Base-by-base conservation (phyloP, 169 alveolate species). In the Theileria orientalis region DNA sequence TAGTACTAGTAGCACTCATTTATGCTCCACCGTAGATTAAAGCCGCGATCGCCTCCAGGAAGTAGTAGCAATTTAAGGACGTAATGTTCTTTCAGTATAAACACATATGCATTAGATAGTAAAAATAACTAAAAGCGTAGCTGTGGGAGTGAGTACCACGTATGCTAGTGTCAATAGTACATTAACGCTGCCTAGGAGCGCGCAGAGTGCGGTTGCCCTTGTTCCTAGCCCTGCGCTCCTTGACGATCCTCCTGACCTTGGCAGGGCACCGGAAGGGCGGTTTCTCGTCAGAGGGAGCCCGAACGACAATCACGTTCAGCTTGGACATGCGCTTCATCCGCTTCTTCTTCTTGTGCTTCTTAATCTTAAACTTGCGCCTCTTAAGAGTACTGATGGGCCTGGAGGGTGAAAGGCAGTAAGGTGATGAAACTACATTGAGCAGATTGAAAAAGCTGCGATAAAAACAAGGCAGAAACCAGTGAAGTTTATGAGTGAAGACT, bases 311-410 rank as follows among this genome's bases (percentile, higher is more conserved):
- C 21, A 83, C 59, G 54, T 83, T 79, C 77, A 83, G 40, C 29
- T 92, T 83, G 73, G 89, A 83, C 80, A 83, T 59, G 44, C 76
- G 52, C 77, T 90, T 90, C 76, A 85, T 90, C 78, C 90, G 83
- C 67, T 90, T 90, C 83, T 85, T 90, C 76, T 85, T 90, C 76
- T 85, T 86, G 85, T 90, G 94, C 72, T 90, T 90, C 49, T 87
- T 76, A 47, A 90, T 90, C 70, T 85, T 85, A 74, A 83, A 90
- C 60, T 74, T 79, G 23, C 92, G 69, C 79, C 94, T 80, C 77
- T 90, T 83, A 42, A 83, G 86, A 35, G 94, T 90, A 76, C 92
- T 85, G 61, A 90, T 90, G 60, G 44, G 5, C 44, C 44, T 37
- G n/a, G n/a, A n/a, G 8, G 49, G 44, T 74, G 49, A 13, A 51